These are phyloP conservation scores for Paulownia fortunei DNA, from an alignment of 257 asterid genomes.

Conservation along the genomic window DNA sequence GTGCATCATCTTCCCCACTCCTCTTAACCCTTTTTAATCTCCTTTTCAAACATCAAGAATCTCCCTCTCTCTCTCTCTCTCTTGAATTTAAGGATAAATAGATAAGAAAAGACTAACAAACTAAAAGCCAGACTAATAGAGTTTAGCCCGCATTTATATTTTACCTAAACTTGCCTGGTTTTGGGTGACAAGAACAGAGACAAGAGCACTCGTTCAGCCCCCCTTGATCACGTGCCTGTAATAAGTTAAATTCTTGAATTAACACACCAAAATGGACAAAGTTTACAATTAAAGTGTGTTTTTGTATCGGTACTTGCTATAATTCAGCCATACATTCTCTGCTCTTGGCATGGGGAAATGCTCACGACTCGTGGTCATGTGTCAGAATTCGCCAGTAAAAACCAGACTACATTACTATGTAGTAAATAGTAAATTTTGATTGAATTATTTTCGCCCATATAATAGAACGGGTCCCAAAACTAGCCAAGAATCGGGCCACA, in stretches of 20 bases:
- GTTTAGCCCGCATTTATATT: slow-evolving; percentile 42
- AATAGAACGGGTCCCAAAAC: too few relatives aligned
- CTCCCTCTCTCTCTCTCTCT: slow-evolving; percentile 39
- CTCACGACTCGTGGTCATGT: too few relatives aligned
- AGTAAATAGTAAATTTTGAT: background rate
- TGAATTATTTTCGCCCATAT: background rate
- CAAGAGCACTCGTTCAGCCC: slow-evolving; percentile 39
- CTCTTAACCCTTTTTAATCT: slow-evolving; percentile 34
- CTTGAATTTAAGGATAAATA: background rate
- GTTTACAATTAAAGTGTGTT: slow-evolving; percentile 16
- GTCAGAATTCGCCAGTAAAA: too few relatives aligned
- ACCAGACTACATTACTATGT: background rate
- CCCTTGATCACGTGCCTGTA: slow-evolving; percentile 57
- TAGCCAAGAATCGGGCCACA: background rate
- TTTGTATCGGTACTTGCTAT: slow-evolving; percentile 26
- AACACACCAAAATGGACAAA: slow-evolving; percentile 21
- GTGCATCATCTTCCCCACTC: slow-evolving; percentile 81
- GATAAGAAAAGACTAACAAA: slow-evolving; percentile 31
- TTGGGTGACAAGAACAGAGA: slow-evolving; percentile 55
- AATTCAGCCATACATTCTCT: slow-evolving; percentile 31
- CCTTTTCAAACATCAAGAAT: slow-evolving; percentile 30
- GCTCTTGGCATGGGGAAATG: slow-evolving; percentile 11
- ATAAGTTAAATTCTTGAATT: slow-evolving; percentile 28
- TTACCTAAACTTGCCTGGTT: slow-evolving; percentile 54
- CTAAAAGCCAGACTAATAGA: slow-evolving; percentile 42